Evolutionary conservation across 352 stramenopile genomes (phyloP).

Genomic region (Stephanocyclus meneghinianus): DNA sequence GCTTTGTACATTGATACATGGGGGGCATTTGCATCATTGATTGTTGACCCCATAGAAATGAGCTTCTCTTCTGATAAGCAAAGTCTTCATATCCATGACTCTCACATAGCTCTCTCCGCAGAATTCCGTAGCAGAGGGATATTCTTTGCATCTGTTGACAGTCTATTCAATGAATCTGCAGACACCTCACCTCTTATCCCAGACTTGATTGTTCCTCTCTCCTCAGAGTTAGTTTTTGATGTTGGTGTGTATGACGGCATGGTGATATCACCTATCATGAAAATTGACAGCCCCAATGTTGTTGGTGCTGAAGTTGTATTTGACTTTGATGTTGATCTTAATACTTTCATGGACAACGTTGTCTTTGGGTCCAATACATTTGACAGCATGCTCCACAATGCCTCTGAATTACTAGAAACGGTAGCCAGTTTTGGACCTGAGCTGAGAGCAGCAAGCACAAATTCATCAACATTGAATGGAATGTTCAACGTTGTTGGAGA

Average conservation of each 20-base stretch:
- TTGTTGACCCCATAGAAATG: conserved; percentile 42
- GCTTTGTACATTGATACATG: neutral
- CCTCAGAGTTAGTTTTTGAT: conserved; percentile 36
- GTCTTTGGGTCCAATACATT: conserved; percentile 11
- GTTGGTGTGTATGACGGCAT: conserved; percentile 21
- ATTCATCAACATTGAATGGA: conserved; percentile 14
- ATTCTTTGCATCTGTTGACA: conserved; percentile 26
- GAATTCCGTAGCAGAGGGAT: conserved; percentile 25
- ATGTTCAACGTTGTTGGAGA: conserved; percentile 22
- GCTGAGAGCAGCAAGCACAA: conserved; percentile 1
- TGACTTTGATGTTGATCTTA: conserved; percentile 16
- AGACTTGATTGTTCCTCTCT: conserved; percentile 26
- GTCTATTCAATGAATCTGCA: conserved; percentile 11
- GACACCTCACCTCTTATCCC: conserved; percentile 23
- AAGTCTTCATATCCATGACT: conserved; percentile 29
- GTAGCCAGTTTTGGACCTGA: conserved; percentile 5
- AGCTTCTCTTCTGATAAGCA: conserved; percentile 7
- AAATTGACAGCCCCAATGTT: conserved; percentile 7
- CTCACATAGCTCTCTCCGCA: conserved; percentile 24
- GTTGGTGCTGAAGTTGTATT: conserved; percentile 1
- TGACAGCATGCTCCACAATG: conserved; percentile 7
- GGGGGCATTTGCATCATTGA: conserved; percentile 1
- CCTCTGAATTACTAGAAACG: conserved; percentile 3
- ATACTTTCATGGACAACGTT: conserved; percentile 5
- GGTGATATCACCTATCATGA: conserved; percentile 24